phyloP scores from a whole-genome alignment of 2,329 filamentous ascomycete genomes.

The Taxawa tesnikishii region DNA sequence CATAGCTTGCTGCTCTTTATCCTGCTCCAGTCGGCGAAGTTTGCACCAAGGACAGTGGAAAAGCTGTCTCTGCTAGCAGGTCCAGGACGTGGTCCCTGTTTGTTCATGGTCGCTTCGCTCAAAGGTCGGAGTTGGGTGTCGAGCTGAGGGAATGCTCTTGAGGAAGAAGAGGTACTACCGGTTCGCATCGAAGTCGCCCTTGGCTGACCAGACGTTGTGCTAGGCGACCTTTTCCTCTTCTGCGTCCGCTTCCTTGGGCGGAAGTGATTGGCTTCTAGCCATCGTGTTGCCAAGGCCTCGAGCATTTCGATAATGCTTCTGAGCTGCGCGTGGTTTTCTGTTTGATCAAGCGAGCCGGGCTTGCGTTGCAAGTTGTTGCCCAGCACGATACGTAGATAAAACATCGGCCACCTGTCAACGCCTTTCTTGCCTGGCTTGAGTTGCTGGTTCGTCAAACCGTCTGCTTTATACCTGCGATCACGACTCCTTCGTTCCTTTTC shows the following conservation, averaged over 20 bases:
- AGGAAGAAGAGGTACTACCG: no score
- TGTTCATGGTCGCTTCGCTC: no score
- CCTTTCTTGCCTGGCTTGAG: constrained; percentile 46
- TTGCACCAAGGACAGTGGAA: no score
- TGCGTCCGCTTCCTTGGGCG: constrained; percentile 33
- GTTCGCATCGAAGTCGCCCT: no score
- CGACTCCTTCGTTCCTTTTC: constrained; percentile 23
- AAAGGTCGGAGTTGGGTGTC: no score
- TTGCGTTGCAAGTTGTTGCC: not conserved
- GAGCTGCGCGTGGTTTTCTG: constrained; percentile 24
- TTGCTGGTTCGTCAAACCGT: constrained; percentile 39
- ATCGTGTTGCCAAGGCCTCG: constrained; percentile 56
- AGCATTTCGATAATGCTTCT: constrained; percentile 52
- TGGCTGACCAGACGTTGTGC: not conserved
- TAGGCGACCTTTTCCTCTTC: constrained; percentile 4
- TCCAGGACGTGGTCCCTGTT: no score
- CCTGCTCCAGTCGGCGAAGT: constrained; percentile 28
- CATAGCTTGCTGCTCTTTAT: constrained; percentile 33
- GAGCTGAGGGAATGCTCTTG: no score
- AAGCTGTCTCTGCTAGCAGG: no score
- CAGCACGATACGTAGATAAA: constrained; percentile 57
- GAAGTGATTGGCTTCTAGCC: constrained; percentile 62
- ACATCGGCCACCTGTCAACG: constrained; percentile 80
- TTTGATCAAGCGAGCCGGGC: constrained; percentile 5
- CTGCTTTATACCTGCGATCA: constrained; percentile 31